A percentile compares a stretch with the other conserved stretches of the same genome.
phyloP scores from a whole-genome alignment of 176 grass and related monocot species.

The Panicum miliaceum region DNA sequence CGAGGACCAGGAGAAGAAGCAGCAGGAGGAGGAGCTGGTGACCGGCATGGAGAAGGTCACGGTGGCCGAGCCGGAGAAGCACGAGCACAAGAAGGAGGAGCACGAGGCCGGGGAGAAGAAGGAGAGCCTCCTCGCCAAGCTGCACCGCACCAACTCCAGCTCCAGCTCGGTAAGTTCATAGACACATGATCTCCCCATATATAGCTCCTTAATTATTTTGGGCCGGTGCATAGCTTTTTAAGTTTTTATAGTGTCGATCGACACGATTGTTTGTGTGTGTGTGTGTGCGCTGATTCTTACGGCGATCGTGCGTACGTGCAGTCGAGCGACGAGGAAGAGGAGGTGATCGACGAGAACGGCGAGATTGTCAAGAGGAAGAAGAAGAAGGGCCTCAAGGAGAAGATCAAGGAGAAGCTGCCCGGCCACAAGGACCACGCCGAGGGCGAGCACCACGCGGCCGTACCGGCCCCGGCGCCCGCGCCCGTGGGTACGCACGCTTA shows the following conservation, averaged over 20 bases:
- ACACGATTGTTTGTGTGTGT: no score
- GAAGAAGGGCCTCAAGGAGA: conserved; percentile 94
- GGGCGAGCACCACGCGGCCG: conserved; percentile 34
- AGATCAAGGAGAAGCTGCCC: conserved; percentile 82
- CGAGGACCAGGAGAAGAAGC: conserved; percentile 34
- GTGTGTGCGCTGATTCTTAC: background rate
- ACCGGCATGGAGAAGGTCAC: conserved; percentile 67
- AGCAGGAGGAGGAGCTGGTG: conserved; percentile 49
- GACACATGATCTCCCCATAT: background rate
- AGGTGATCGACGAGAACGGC: conserved; percentile 63
- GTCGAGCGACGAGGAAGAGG: conserved; percentile 91
- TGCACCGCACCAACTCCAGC: conserved; percentile 79
- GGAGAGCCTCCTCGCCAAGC: conserved; percentile 69
- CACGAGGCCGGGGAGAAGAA: conserved; percentile 70
- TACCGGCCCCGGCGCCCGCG: background rate
- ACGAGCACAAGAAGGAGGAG: conserved; percentile 43
- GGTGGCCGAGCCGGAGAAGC: conserved; percentile 59
- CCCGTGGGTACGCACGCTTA: background rate
- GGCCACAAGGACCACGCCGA: conserved; percentile 50
- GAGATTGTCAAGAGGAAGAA: conserved; percentile 83
- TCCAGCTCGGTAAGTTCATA: conserved; percentile 79
- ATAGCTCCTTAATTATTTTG: background rate
- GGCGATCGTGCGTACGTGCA: conserved; percentile 30
- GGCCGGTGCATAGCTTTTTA: no score
- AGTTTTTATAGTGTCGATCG: no score